Evolutionary conservation across 1,284 basidiomycete species (phyloP).

Genomic region (Papiliotrema flavescens): DNA sequence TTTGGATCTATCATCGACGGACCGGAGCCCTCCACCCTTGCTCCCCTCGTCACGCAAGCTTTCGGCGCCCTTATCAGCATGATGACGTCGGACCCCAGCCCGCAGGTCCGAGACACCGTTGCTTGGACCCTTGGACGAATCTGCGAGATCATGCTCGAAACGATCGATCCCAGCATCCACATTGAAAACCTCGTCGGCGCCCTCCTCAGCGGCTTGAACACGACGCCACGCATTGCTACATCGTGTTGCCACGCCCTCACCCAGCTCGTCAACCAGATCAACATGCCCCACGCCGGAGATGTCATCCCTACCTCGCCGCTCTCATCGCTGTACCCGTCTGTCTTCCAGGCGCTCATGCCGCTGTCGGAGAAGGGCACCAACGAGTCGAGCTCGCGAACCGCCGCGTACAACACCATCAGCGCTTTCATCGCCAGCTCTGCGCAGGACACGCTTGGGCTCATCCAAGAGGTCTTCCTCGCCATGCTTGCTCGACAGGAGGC

Average conservation of each 20-base stretch:
- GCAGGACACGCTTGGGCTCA: constrained; percentile 72
- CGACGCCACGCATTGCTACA: constrained; percentile 69
- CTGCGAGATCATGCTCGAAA: constrained; percentile 80
- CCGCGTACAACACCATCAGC: constrained; percentile 93
- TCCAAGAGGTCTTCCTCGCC: constrained; percentile 76
- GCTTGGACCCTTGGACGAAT: constrained; percentile 98
- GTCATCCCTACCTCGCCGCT: constrained; percentile 57
- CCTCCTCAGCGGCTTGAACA: constrained; percentile 74
- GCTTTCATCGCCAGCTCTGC: constrained; percentile 80
- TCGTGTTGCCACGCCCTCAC: constrained; percentile 97
- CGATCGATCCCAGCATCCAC: constrained; percentile 87
- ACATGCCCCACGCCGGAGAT: constrained; percentile 55
- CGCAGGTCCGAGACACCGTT: constrained; percentile 92
- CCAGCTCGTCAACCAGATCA: constrained; percentile 86
- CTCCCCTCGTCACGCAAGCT: constrained; percentile 89
- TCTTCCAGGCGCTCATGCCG: constrained; percentile 73
- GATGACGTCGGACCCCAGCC: constrained; percentile 75
- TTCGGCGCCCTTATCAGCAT: constrained; percentile 91
- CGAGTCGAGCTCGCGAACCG: constrained; percentile 88
- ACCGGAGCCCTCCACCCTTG: constrained; percentile 73
- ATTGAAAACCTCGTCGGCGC: constrained; percentile 79
- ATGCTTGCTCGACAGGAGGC: constrained; percentile 87
- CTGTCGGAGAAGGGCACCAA: constrained; percentile 79
- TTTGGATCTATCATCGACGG: constrained; percentile 98
- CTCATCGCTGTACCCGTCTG: constrained; percentile 84